Conservation (phyloP, 208 protist genomes). For the Angomonas deanei region DNA sequence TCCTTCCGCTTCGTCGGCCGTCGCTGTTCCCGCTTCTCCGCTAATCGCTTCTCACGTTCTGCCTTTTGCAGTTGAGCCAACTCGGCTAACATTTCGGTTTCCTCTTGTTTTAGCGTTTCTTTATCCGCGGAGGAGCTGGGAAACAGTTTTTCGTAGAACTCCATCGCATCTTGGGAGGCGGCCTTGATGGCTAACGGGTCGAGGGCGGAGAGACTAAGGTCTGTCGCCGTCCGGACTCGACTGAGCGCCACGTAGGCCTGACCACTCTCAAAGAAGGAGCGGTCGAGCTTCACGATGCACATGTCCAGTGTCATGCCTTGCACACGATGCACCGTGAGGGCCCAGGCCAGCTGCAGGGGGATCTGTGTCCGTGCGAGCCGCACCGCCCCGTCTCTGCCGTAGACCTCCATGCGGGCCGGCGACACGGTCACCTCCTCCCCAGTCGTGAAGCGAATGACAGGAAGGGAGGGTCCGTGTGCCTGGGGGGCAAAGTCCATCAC, state of each 20-base stretch:
- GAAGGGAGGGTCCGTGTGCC: slow-evolving; percentile 28
- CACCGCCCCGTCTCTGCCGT: slow-evolving; percentile 20
- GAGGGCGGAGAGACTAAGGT: slow-evolving; percentile 28
- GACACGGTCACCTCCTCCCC: slow-evolving; percentile 47
- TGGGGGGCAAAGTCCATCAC: slow-evolving; percentile 20
- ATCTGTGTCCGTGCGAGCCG: slow-evolving; percentile 57
- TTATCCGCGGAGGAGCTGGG: not conserved
- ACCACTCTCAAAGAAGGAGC: slow-evolving; percentile 48
- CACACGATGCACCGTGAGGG: slow-evolving; percentile 92
- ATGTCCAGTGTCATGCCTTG: slow-evolving; percentile 90
- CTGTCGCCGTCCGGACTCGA: slow-evolving; percentile 27
- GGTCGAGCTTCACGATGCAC: slow-evolving; percentile 50
- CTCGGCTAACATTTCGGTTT: too few species aligned
- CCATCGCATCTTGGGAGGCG: slow-evolving; percentile 9
- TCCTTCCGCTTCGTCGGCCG: not conserved
- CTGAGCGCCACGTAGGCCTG: slow-evolving; percentile 81
- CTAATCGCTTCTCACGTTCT: not conserved
- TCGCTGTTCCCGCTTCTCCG: not conserved
- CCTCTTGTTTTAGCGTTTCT: too few species aligned
- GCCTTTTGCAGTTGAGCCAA: too few species aligned
- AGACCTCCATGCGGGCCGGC: slow-evolving; percentile 30
- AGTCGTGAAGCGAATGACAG: slow-evolving; percentile 46
- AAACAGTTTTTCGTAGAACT: slow-evolving; percentile 18
- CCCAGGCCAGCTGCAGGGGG: slow-evolving; percentile 92
- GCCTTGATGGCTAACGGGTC: slow-evolving; percentile 14